A percentile compares a stretch with the other conserved stretches of the same genome.
These are phyloP conservation scores for Fusarium agapanthi DNA, from an alignment of 2,329 filamentous ascomycete genomes.

Conservation along the genomic window DNA sequence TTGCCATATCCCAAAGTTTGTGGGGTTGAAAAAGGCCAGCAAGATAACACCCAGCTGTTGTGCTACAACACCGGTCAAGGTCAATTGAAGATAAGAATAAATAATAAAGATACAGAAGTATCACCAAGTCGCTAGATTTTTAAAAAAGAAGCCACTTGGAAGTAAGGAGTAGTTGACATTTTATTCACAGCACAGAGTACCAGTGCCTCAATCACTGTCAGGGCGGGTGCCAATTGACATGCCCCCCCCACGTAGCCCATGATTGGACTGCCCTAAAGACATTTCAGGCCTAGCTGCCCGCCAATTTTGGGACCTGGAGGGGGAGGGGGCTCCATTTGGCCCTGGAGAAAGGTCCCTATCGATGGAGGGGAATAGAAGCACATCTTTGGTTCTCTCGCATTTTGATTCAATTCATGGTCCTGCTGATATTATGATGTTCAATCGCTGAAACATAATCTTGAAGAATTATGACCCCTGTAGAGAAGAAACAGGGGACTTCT, in stretches of 20 bases:
- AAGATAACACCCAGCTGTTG: neutral
- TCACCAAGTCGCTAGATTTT: neutral
- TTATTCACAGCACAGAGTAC: constrained; percentile 4
- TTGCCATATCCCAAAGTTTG: constrained; percentile 18
- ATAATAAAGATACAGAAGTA: neutral
- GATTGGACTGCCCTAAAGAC: constrained; percentile 37
- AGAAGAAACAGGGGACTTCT: constrained; percentile 11
- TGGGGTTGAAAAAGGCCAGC: constrained; percentile 21
- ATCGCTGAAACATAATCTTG: neutral
- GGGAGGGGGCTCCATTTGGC: constrained; percentile 13
- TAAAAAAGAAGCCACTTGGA: constrained; percentile 1
- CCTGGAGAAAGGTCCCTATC: constrained; percentile 13
- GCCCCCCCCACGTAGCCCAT: constrained; percentile 35
- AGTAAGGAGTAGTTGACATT: neutral
- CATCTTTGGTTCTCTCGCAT: neutral
- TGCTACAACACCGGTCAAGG: neutral
- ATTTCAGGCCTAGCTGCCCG: constrained; percentile 28
- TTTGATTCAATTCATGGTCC: neutral
- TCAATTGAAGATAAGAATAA: neutral
- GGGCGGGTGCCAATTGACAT: constrained; percentile 32
- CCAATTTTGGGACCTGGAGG: constrained; percentile 19
- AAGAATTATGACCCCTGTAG: neutral
- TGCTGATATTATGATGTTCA: neutral
- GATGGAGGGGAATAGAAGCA: neutral
- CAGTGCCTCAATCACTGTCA: constrained; percentile 18